Base-by-base conservation (phyloP, 371 early-diverging fungal species). In the Lichtheimia ornata region DNA sequence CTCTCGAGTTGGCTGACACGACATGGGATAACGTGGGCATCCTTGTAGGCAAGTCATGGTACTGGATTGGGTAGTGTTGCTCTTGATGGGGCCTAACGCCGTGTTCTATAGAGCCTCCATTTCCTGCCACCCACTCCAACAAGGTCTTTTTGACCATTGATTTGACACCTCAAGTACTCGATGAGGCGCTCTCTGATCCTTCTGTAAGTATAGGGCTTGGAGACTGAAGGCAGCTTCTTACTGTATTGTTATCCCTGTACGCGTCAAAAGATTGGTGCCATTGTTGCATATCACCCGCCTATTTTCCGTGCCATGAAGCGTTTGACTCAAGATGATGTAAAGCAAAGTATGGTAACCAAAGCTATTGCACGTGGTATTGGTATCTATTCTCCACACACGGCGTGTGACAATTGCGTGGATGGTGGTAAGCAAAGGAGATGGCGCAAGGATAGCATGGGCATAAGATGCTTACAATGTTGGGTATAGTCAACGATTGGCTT, bases 21-120 rank as follows among this genome's bases (percentile, higher is more conserved):
- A 76, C 90, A 4, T 99, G 99, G 99, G 99, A 99, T 74, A 99
- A 99, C 80, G 96, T 97, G 40, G 97, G 97, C 30, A 74, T 93
- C 25, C 81, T 97, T 53, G 80, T 97, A 28, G 96, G 89, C 88
- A 79, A 52, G 66, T 43, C 25, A 58, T 1, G 43, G 5, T 15
- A 11, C 5, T 52, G 53, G 15, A 52, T 52, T 47, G 47, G 9
- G 11, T 47, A n/a, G 15, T 5, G 15, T 0, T 15, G 53, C 25
- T 14, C 6, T 7, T 15, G 18, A 9, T 11, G 54, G 22, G 22
- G 22, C 1, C n/a, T 13, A 17, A 17, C 17, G 47, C 14, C 18
- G 12, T 17, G 47, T 47, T 15, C 12, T n/a, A 17, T 70, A 87
- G 91, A 90, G 68, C 91, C 91, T 1, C 91, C 93, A 40, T 84